Evolutionary conservation across 768 basidiomycete genomes (phyloP).

Genomic region (Tulasnella sp.): DNA sequence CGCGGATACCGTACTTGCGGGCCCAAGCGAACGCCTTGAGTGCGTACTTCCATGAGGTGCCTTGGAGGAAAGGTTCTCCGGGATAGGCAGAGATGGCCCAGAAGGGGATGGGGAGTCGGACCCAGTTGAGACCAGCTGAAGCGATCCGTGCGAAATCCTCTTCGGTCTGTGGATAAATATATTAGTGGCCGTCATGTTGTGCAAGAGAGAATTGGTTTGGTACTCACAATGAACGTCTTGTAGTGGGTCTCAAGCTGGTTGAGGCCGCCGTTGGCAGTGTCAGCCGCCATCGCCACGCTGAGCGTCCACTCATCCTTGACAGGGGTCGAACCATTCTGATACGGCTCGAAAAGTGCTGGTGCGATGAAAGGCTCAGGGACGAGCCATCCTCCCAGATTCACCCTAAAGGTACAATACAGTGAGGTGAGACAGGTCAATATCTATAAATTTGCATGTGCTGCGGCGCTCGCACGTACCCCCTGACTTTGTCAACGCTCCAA

Average conservation of each 20-base stretch:
- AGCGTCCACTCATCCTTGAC: constrained; percentile 76
- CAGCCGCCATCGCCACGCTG: constrained; percentile 53
- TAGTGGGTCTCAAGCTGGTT: constrained; percentile 76
- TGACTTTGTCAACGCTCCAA: constrained; percentile 60
- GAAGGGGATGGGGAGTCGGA: constrained; percentile 81
- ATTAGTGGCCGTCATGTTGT: neutral
- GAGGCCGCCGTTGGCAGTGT: constrained; percentile 45
- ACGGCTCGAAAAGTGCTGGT: constrained; percentile 66
- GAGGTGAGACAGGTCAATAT: neutral
- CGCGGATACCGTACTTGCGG: constrained; percentile 90
- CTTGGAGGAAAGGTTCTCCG: constrained; percentile 73
- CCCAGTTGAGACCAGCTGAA: constrained; percentile 84
- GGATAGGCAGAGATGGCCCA: constrained; percentile 82
- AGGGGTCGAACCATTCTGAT: constrained; percentile 35
- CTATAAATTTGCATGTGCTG: neutral
- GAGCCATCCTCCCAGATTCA: constrained; percentile 94
- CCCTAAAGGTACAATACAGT: constrained; percentile 36
- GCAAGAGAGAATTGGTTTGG: neutral
- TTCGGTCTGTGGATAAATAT: constrained; percentile 54
- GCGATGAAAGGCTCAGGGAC: constrained; percentile 36
- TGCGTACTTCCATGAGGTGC: constrained; percentile 82
- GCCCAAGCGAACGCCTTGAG: constrained; percentile 91
- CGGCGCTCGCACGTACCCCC: constrained; percentile 43
- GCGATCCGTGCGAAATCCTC: constrained; percentile 91
- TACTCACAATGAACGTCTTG: constrained; percentile 77